Percentiles rank a stretch among this genome's conserved stretches.
Conservation (phyloP, 495 filamentous ascomycete species). For the Penicillium longicatenatum region DNA sequence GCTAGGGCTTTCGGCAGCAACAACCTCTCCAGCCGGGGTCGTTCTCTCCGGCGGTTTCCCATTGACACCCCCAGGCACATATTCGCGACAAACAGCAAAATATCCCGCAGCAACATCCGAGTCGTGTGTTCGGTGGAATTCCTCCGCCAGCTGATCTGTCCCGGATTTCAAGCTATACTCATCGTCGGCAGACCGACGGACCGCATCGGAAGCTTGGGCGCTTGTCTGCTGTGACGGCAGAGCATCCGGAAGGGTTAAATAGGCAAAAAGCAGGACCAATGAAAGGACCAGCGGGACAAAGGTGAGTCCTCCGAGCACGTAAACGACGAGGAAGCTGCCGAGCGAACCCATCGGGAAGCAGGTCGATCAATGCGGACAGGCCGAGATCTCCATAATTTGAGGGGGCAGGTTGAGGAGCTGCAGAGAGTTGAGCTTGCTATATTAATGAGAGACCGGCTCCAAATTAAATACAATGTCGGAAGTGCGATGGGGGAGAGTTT, state of each 20-base stretch:
- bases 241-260: constrained; percentile 63
- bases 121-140: constrained; percentile 61
- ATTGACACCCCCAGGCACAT: constrained; percentile 84
- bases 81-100: constrained; percentile 93
- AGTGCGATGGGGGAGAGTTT: neutral
- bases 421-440: constrained; percentile 12
- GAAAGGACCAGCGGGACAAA: constrained; percentile 76
- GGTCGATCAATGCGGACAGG: constrained; percentile 37
- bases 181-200: constrained; percentile 46
- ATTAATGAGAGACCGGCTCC: constrained; percentile 26
- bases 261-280: constrained; percentile 65
- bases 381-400: constrained; percentile 40
- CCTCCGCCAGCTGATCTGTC: constrained; percentile 53
- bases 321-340: constrained; percentile 69
- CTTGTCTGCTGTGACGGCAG: constrained; percentile 40
- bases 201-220: constrained; percentile 34
- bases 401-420: constrained; percentile 11
- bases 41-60: constrained; percentile 86
- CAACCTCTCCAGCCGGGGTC: constrained; percentile 73
- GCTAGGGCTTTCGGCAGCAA: constrained; percentile 77
- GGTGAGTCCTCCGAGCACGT: constrained; percentile 87
- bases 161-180: constrained; percentile 50
- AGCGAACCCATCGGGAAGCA: constrained; percentile 64
- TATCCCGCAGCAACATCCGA: constrained; percentile 89
- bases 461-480: constrained; percentile 5